Conservation (phyloP, 345 rosid genomes). For the Abelmoschus esculentus region DNA sequence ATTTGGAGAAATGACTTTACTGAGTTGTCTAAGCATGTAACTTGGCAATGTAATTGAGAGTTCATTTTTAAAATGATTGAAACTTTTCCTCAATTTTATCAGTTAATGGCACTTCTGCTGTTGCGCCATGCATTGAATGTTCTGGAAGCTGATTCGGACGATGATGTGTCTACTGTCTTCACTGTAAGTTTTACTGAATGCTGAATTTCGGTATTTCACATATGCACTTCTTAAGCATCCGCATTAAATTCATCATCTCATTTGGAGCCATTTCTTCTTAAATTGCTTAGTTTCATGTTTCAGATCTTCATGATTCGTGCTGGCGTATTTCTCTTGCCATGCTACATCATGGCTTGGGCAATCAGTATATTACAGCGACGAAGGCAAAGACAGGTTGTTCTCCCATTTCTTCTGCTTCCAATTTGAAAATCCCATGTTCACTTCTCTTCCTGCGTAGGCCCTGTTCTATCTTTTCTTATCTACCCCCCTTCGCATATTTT, state of each 20-base stretch:
- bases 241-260: neutral
- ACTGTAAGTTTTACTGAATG: slow-evolving; percentile 44
- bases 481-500: neutral
- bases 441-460: slow-evolving; percentile 14
- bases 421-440: neutral
- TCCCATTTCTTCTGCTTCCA: slow-evolving; percentile 4
- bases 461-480: neutral
- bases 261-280: slow-evolving; percentile 3
- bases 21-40: neutral
- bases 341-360: slow-evolving; percentile 99
- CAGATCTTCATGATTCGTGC: slow-evolving; percentile 76
- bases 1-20: neutral
- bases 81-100: slow-evolving; percentile 8
- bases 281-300: slow-evolving; percentile 16
- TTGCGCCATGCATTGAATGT: slow-evolving; percentile 64
- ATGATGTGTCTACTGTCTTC: slow-evolving; percentile 66
- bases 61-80: slow-evolving; percentile 4
- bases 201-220: neutral
- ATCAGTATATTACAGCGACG: slow-evolving; percentile 83
- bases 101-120: slow-evolving; percentile 83
- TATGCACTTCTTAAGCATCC: neutral
- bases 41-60: neutral
- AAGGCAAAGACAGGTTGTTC: slow-evolving; percentile 76
- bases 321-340: slow-evolving; percentile 76
- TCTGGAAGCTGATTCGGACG: slow-evolving; percentile 56